Conservation (phyloP, 306 rosid genomes). For the Fragaria nilgerrensis region DNA sequence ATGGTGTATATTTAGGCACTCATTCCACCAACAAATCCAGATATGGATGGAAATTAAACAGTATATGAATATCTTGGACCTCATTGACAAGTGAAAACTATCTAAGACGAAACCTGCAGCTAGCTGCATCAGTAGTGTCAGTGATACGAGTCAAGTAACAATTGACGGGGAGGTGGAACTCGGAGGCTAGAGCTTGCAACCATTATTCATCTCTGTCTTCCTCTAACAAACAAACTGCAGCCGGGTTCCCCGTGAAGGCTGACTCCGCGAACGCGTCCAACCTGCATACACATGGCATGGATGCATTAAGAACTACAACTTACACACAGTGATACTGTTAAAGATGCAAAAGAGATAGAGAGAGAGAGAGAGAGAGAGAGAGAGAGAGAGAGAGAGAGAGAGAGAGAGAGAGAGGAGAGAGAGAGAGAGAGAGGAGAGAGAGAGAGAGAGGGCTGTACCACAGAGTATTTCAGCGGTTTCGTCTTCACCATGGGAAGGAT, state of each 20-base stretch:
- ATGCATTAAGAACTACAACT: neutral
- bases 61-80: neutral
- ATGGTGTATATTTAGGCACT: too few relatives aligned
- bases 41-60: neutral
- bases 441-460: conserved; percentile 29
- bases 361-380: neutral
- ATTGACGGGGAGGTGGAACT: conserved; percentile 7
- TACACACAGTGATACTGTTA: too few relatives aligned
- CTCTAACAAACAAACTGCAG: conserved; percentile 15
- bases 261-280: conserved; percentile 13
- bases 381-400: too few relatives aligned
- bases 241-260: conserved; percentile 20
- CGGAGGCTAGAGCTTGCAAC: conserved; percentile 13
- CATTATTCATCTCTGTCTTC: conserved; percentile 8
- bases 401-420: too few relatives aligned
- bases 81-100: conserved; percentile 4
- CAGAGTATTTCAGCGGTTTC: conserved; percentile 46
- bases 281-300: neutral
- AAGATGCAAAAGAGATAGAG: neutral
- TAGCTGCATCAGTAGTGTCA: neutral
- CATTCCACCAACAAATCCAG: too few relatives aligned
- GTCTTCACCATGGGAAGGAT: conserved; percentile 25
- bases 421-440: neutral
- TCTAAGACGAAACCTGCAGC: conserved; percentile 14
- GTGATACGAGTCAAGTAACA: conserved; percentile 5